Conservation (phyloP, 2,329 filamentous ascomycete species). For the Penicillium concentricum region DNA sequence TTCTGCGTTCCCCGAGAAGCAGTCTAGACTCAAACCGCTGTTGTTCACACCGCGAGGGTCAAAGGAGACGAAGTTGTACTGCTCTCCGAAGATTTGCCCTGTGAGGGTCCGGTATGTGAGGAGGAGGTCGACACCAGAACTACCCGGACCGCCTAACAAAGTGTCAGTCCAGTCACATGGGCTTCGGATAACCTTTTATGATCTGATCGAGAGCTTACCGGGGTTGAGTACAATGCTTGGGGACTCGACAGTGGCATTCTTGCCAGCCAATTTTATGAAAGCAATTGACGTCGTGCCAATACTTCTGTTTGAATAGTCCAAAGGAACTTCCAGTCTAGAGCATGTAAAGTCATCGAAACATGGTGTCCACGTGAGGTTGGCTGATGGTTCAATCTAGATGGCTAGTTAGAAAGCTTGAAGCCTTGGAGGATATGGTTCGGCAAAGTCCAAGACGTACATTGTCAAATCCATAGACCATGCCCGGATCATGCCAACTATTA, state of each 20-base stretch:
- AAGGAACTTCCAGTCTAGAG: slow-evolving; percentile 14
- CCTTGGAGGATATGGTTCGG: neutral
- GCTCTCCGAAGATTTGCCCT: slow-evolving; percentile 36
- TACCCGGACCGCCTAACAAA: slow-evolving; percentile 36
- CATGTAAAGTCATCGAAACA: slow-evolving; percentile 15
- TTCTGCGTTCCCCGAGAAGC: slow-evolving; percentile 23
- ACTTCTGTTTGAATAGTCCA: slow-evolving; percentile 14
- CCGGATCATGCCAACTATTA: neutral
- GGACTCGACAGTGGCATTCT: slow-evolving; percentile 16
- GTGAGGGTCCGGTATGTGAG: slow-evolving; percentile 27
- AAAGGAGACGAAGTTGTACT: slow-evolving; percentile 46
- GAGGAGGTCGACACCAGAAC: slow-evolving; percentile 35
- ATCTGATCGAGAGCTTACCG: slow-evolving; percentile 9
- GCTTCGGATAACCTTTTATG: neutral
- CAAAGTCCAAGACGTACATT: neutral
- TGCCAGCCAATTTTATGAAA: slow-evolving; percentile 19
- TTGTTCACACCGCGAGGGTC: slow-evolving; percentile 45
- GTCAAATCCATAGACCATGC: neutral
- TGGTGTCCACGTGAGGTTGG: slow-evolving; percentile 16
- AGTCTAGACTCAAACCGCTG: slow-evolving; percentile 27
- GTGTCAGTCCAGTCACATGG: slow-evolving; percentile 4
- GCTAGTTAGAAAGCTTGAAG: slow-evolving; percentile 5
- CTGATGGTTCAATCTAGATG: slow-evolving; percentile 14
- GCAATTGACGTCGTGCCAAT: slow-evolving; percentile 16
- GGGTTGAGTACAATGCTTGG: slow-evolving; percentile 16